These are phyloP conservation scores for Leccinum insolens DNA, from an alignment of 1,284 basidiomycete genomes.

Conservation along the genomic window DNA sequence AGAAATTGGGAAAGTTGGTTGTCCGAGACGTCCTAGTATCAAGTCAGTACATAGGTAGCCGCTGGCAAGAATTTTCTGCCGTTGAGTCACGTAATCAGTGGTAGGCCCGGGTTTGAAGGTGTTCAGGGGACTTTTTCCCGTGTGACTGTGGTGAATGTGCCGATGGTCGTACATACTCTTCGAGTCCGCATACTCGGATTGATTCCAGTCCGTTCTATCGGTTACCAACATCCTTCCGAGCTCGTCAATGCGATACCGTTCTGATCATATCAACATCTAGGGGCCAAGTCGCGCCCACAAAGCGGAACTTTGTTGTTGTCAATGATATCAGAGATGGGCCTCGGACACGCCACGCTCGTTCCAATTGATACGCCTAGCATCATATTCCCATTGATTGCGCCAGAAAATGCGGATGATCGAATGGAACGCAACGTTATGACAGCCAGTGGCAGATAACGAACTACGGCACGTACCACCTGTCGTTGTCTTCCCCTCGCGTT, in stretches of 20 bases:
- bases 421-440: not conserved
- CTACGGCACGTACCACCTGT: not conserved
- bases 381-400: not conserved
- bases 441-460: not conserved
- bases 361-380: not conserved
- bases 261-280: not conserved
- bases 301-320: not conserved
- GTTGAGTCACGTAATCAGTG: not conserved
- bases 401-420: not conserved
- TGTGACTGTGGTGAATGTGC: not conserved
- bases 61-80: not conserved
- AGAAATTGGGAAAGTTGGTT: conserved; percentile 35
- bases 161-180: not conserved
- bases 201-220: not conserved
- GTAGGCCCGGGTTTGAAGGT: not conserved
- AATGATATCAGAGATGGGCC: not conserved
- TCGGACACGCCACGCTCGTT: not conserved
- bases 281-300: not conserved
- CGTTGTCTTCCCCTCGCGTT: not conserved
- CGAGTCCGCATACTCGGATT: not conserved
- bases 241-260: not conserved
- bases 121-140: not conserved
- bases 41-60: not conserved
- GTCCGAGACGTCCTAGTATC: conserved; percentile 13
- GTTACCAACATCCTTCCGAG: not conserved